These are phyloP conservation scores for Cornus suecica DNA, from an alignment of 148 eudicot genomes.

Conservation along the genomic window DNA sequence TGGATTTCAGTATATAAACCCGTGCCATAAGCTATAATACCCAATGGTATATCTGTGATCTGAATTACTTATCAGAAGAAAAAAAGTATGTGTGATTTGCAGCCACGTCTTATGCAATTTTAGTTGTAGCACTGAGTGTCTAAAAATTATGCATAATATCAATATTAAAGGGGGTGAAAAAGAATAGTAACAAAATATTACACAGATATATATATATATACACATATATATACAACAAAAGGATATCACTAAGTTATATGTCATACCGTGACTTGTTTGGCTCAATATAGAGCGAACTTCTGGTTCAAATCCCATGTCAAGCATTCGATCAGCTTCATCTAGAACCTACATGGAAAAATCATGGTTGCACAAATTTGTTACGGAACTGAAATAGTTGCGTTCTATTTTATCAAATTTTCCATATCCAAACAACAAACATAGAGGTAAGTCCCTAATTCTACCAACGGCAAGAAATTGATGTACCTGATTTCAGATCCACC, in stretches of 20 bases:
- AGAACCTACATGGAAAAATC: constrained; percentile 51
- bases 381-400: neutral
- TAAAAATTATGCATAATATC: too few species aligned
- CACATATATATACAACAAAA: neutral
- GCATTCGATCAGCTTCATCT: constrained; percentile 99
- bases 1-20: too few species aligned
- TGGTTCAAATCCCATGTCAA: constrained; percentile 98
- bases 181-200: neutral
- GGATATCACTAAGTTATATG: neutral
- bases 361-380: neutral
- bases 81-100: too few species aligned
- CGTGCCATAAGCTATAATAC: too few species aligned
- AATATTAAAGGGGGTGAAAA: too few species aligned
- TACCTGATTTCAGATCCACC: neutral
- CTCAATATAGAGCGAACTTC: constrained; percentile 90
- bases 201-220: neutral
- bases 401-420: neutral
- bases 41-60: too few species aligned
- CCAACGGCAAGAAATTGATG: neutral
- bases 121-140: too few species aligned
- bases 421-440: neutral
- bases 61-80: too few species aligned
- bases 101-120: too few species aligned
- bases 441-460: neutral
- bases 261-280: constrained; percentile 74